A percentile compares a stretch with the other conserved stretches of the same genome.
Conservation (phyloP, 306 rosid species). For the Lathyrus oleraceus region DNA sequence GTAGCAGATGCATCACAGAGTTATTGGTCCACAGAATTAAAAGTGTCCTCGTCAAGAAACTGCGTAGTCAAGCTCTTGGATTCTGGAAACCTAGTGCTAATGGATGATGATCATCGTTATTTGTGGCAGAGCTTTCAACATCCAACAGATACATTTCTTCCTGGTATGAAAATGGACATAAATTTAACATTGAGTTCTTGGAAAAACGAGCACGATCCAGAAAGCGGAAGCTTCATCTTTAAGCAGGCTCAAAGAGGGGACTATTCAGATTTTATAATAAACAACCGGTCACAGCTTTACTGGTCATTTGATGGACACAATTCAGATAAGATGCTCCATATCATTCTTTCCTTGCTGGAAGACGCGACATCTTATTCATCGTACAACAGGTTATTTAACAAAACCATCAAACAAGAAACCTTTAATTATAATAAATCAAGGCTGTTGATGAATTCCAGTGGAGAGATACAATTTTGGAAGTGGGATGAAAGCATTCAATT, state of each 20-base stretch:
- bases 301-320: constrained; percentile 16
- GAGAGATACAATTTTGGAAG: neutral
- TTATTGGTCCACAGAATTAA: constrained; percentile 14
- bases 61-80: constrained; percentile 35
- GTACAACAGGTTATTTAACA: neutral
- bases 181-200: constrained; percentile 35
- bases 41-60: neutral
- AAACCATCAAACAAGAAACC: neutral
- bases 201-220: constrained; percentile 23
- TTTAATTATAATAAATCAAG: neutral
- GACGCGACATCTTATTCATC: neutral
- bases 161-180: constrained; percentile 45
- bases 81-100: constrained; percentile 50
- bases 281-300: neutral
- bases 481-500: neutral
- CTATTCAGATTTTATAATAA: neutral
- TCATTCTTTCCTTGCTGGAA: neutral
- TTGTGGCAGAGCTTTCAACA: constrained; percentile 52
- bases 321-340: neutral
- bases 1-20: neutral
- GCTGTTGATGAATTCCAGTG: constrained; percentile 33
- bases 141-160: constrained; percentile 59
- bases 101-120: neutral
- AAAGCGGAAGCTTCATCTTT: constrained; percentile 18
- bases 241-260: neutral